phyloP scores from a whole-genome alignment of 2,329 filamentous ascomycete species.

The Plenodomus tracheiphilus region DNA sequence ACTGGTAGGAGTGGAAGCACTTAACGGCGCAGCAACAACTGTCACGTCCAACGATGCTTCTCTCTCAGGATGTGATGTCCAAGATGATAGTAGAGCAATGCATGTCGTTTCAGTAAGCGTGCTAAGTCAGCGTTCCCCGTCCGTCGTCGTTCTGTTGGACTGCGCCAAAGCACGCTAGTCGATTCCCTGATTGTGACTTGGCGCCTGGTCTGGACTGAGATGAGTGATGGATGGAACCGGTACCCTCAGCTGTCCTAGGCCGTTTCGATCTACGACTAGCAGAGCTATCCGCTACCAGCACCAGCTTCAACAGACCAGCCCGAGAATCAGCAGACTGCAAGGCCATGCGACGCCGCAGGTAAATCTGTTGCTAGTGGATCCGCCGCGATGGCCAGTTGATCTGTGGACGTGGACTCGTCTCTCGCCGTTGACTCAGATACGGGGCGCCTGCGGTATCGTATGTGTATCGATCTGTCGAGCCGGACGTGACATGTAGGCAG shows the following conservation, averaged over 20 bases:
- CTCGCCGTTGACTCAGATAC: conserved; percentile 1
- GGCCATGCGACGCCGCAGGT: not conserved
- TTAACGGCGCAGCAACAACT: not conserved
- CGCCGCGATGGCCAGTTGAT: not conserved
- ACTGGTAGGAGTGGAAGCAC: not conserved
- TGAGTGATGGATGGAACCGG: conserved; percentile 28
- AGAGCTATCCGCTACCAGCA: conserved; percentile 26
- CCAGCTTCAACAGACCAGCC: conserved; percentile 28
- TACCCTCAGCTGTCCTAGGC: not conserved
- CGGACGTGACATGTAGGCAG: too few relatives aligned
- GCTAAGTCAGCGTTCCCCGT: conserved; percentile 11
- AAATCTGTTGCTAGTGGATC: not conserved
- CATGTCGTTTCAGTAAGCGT: conserved; percentile 20
- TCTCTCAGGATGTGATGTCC: not conserved
- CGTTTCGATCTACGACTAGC: conserved; percentile 24
- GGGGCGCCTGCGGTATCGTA: not conserved
- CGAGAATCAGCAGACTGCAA: not conserved
- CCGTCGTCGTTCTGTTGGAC: conserved; percentile 33
- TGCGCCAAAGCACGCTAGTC: conserved; percentile 7
- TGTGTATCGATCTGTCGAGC: not conserved
- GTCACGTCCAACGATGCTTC: not conserved
- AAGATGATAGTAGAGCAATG: conserved; percentile 3
- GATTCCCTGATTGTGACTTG: conserved; percentile 18
- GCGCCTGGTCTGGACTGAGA: conserved; percentile 26
- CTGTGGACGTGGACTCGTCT: too few relatives aligned